Evolutionary conservation across 1,284 basidiomycete species (phyloP), one percentile per base, ranked within the genome.

Genomic region (Moesziomyces antarcticus): DNA sequence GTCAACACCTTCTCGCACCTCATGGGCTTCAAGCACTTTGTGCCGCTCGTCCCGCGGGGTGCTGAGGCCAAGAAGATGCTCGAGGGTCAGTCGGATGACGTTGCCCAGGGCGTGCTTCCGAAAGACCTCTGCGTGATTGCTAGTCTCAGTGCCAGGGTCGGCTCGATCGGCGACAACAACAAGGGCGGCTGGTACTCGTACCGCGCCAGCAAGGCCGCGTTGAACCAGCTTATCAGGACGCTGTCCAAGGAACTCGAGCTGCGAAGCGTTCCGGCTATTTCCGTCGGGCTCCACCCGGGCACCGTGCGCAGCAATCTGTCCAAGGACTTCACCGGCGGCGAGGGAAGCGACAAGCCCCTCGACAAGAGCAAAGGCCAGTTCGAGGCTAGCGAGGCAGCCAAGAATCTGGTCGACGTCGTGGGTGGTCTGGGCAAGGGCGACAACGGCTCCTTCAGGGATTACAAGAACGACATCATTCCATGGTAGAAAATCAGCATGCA

Each of bases 151-250:
- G 89, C 89, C 5, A 88, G 88, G 43, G 88, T 90, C 11, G 89
- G 89, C 33, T 89, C 88, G 46, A 88, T 90, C 62, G 86, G 85
- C 18, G 89, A 91, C 79, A 91, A 91, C 80, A 82, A 84, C 35
- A 86, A 86, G 50, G 90, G 90, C 8, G 89, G 86, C 30, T 92
- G 91, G 91, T 91, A 90, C 82, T 90, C 89, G 25, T 92, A 92
- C 81, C 87, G 91, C 45, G 86, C 90, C 57, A 91, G 90, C 56
- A 92, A 92, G 82, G 89, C 91, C 0, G 91, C 91, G 45, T 86
- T 92, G 61, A 91, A 92, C 80, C 90, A 92, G 82, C 86, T 90
- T 50, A 85, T 91, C 78, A 88, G 89, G 62, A 91, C 89, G 3
- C 88, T 91, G 65, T 89, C 91, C 78, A 85, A 89, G 61, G 89